Base-by-base conservation (phyloP, 345 rosid species). In the Draba incana region DNA sequence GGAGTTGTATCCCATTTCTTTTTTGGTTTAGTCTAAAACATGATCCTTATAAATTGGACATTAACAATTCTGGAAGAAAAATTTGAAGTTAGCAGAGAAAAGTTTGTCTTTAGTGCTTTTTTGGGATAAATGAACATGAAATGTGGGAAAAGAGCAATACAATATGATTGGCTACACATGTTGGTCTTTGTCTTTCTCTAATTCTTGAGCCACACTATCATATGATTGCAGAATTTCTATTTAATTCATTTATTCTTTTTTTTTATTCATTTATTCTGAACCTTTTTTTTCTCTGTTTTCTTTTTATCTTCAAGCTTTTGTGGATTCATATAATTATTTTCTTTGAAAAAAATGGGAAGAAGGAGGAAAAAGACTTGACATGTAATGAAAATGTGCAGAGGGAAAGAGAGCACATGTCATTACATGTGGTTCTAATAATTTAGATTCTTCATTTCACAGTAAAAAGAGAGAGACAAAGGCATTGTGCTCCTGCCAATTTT, bases 341-440 rank as follows among this genome's bases (percentile, higher is more conserved):
- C 14, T 62, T 2, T 41, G 8, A 10, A 23, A 30, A 30, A 56
- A 37, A 11, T n/a, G 39, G 15, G 61, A 50, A 39, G 4, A 50
- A 67, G 62, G 50, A 33, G 23, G 70, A 62, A 75, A 75, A 75
- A 48, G 70, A 68, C 69, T 48, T 68, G 78, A 68, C 74, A 62
- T 68, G 39, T 68, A 24, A 55, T 75, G 48, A 55, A 75, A 62
- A 62, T 68, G 74, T 75, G 70, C 69, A 75, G 74, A 74, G 55
- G 15, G 70, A 72, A 66, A 54, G 41, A 64, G 51, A 65, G 66
- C 78, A 74, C 78, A 68, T 74, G 78, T 67, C 63, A 74, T 74
- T 62, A 75, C 78, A 75, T 75, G 78, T 75, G 78, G 62, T 75
- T 55, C 74, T 68, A 68, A 75, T 75, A 68, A 75, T 75, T 68